Evolutionary conservation across 73 alveolate genomes (phyloP).

Genomic region (Blepharisma stoltei): DNA sequence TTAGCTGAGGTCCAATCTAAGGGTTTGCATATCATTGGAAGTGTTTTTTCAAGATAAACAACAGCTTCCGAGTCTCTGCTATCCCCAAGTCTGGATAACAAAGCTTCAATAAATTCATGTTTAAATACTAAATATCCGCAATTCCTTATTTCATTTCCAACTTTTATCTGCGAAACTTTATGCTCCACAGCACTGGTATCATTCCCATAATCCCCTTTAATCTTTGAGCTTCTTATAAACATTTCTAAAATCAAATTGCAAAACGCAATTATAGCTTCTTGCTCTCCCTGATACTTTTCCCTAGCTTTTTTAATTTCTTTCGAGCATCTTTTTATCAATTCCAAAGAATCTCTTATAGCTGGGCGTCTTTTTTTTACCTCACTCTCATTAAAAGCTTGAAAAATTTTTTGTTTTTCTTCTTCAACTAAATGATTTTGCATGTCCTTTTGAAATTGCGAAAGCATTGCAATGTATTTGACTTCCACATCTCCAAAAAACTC

Average conservation of each 20-base stretch:
- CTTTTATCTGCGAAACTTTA: conserved; percentile 31
- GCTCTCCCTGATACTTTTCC: conserved; percentile 1
- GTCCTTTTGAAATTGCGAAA: neutral
- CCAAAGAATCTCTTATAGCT: conserved; percentile 36
- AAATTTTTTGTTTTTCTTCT: conserved; percentile 27
- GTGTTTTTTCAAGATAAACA: conserved; percentile 69
- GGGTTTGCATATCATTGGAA: conserved; percentile 88
- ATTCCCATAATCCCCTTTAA: conserved; percentile 4
- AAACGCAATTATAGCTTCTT: neutral
- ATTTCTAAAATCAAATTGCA: conserved; percentile 1
- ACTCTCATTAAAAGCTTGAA: conserved; percentile 25
- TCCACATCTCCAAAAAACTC: neutral
- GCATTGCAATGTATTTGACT: neutral
- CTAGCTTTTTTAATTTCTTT: conserved; percentile 34
- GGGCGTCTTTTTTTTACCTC: conserved; percentile 34
- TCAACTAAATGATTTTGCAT: conserved; percentile 27
- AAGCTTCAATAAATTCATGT: neutral
- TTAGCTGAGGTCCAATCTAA: conserved; percentile 76
- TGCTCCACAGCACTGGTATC: neutral
- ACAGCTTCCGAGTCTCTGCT: conserved; percentile 43
- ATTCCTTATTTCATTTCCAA: conserved; percentile 51
- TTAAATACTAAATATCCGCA: conserved; percentile 48
- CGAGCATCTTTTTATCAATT: conserved; percentile 26
- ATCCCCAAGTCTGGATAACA: too few relatives aligned
- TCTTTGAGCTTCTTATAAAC: conserved; percentile 10